Evolutionary conservation across 164 flowering plant genomes (phyloP).

Genomic region (Aristolochia californica): DNA sequence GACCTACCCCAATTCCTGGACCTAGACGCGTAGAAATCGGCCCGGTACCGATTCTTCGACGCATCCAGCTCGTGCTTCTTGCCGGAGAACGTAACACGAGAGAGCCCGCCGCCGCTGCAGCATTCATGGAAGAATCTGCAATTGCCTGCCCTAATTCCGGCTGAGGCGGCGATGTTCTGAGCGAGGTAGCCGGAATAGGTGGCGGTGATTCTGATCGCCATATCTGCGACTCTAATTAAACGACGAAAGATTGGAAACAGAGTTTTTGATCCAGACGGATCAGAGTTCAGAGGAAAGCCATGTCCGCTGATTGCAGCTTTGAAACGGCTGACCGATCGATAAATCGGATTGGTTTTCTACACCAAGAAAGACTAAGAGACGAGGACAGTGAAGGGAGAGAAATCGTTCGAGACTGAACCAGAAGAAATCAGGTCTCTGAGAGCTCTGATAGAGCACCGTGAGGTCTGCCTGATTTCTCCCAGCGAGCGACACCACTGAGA

Average conservation of each 20-base stretch:
- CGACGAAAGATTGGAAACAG: slow-evolving; percentile 22
- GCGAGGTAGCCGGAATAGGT: slow-evolving; percentile 54
- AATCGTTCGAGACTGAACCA: background rate
- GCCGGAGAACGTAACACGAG: slow-evolving; percentile 18
- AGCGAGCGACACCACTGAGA: background rate
- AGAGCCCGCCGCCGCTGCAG: slow-evolving; percentile 13
- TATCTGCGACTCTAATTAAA: slow-evolving; percentile 17
- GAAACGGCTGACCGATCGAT: background rate
- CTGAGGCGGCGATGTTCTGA: slow-evolving; percentile 41
- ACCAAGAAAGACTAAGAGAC: background rate
- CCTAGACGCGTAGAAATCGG: slow-evolving; percentile 9
- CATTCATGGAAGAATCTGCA: slow-evolving; percentile 35
- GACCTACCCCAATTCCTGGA: background rate
- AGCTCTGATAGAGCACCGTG: background rate
- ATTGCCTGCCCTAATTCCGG: slow-evolving; percentile 26
- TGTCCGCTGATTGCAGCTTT: background rate
- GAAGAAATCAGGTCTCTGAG: background rate
- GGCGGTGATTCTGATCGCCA: slow-evolving; percentile 63
- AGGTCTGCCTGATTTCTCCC: slow-evolving; percentile 7
- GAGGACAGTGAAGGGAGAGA: background rate
- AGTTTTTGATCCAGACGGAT: slow-evolving; percentile 1
- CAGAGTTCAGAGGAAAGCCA: slow-evolving; percentile 1
- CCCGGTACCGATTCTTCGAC: slow-evolving; percentile 7
- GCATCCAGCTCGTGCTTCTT: slow-evolving; percentile 23
- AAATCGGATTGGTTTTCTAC: background rate